Base-by-base conservation (phyloP, 768 basidiomycete genomes). In the Favolaschia claudopus region DNA sequence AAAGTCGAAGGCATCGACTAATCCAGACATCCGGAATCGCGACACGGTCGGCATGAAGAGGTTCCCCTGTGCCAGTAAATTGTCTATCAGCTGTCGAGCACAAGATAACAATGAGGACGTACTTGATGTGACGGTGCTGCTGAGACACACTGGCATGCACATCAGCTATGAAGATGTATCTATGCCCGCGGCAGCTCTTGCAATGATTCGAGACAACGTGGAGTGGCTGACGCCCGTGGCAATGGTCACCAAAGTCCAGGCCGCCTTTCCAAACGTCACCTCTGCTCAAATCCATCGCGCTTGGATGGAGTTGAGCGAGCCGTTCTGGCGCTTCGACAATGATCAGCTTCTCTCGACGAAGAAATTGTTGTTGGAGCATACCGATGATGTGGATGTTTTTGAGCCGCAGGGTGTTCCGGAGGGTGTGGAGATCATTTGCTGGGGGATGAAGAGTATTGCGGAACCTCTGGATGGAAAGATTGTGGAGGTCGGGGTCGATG, bases 191-290 rank as follows among this genome's bases (percentile, higher is more conserved):
- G n/a, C n/a, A n/a, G n/a, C n/a, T n/a, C n/a, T n/a, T n/a, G n/a
- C n/a, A n/a, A n/a, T n/a, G n/a, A n/a, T 73, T 36, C 50, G 53
- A 0, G 60, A 71, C 8, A 60, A 68, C 31, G 49, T 67, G 2
- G 65, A 70, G 38, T 66, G 67, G 64, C 50, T 44, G 2, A 71
- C 67, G n/a, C 72, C 71, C 14, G 60, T 36, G 5, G 39, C 66
- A 17, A 51, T 75, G 67, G 70, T 76, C 39, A 72, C 69, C 7
- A 71, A 66, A 56, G 78, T 73, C 24, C 71, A 72, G 17, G 70
- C 69, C 10, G 64, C 71, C 36, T 76, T 73, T 36, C 72, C 72
- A 9, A 55, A 59, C 13, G 56, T 68, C 12, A 68, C 68, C 12
- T 29, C 55, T 6, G 58, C 36, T 14, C 73, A 75, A 39, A 56